Base-by-base conservation (phyloP, 257 asterid genomes). In the Gardenia jasminoides region DNA sequence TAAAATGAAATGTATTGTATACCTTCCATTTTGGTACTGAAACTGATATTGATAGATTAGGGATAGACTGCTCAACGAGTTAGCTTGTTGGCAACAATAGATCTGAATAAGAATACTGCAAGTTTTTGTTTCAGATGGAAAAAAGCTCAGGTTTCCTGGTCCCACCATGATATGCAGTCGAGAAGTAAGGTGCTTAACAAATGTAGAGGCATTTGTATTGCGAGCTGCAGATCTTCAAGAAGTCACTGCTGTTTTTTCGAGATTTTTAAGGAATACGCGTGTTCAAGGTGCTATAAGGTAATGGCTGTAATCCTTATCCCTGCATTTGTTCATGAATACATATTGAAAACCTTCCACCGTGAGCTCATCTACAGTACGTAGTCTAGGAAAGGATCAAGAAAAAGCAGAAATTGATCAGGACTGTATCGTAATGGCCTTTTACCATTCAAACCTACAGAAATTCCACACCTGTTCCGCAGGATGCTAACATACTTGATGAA, bases 201-300 rank as follows among this genome's bases (percentile, higher is more conserved):
- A 93, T 66, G 98, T 89, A 31, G 99, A 96, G 86, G 97, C 96
- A 15, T 93, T 93, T 76, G 83, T 91, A 13, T 69, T 96, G 70
- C 89, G 97, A 61, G 88, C 89, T 64, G 91, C 89, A 13, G 99
- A 96, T 85, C 93, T 96, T 47, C 95, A 92, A 87, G 92, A 96
- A 84, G 97, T 96, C 65, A 96, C 94, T 8, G 84, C 88, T 80
- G 88, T 92, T 26, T 96, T 92, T 12, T 85, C 98, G 1, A 87
- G 97, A 82, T 93, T 91, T 88, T 83, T 92, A 86, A 84, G 90
- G 80, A 90, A 88, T 77, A 87, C 93, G 5, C 97, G 96, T 12
- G 93, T 95, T 48, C 98, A 93, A 82, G 94, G 97, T 33, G 97
- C 97, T 83, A 84, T 95, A 74, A 90, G 98, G 99, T 93, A 89